Conservation (phyloP, 2,329 filamentous ascomycete genomes). For the Colletotrichum sp. region DNA sequence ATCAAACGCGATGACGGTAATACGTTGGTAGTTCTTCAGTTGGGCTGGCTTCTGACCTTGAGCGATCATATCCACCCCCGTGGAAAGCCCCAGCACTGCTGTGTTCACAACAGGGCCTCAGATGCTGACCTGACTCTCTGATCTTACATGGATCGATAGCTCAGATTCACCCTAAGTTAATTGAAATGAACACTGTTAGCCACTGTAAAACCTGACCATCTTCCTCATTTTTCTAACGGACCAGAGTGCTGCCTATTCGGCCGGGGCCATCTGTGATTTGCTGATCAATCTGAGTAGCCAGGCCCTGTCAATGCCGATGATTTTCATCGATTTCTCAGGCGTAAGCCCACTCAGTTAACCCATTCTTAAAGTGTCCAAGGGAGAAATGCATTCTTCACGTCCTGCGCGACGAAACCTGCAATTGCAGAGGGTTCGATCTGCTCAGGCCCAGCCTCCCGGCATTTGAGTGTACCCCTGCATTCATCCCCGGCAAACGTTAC, state of each 20-base stretch:
- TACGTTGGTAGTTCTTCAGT: background rate
- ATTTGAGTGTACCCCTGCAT: background rate
- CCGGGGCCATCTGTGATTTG: background rate
- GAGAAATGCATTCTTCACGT: background rate
- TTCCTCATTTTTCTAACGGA: background rate
- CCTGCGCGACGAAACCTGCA: background rate
- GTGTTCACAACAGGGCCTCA: background rate
- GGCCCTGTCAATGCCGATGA: background rate
- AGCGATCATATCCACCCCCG: background rate
- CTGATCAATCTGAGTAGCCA: background rate
- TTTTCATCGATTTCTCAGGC: background rate
- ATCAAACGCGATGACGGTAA: background rate
- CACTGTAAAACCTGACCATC: background rate
- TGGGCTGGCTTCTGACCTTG: background rate
- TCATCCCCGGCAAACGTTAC: background rate
- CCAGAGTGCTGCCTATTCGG: background rate
- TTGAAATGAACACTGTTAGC: background rate
- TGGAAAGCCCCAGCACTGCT: background rate
- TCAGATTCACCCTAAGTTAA: background rate
- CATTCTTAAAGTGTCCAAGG: background rate
- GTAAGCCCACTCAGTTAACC: background rate
- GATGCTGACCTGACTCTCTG: background rate
- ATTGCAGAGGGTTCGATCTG: background rate
- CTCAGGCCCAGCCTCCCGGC: background rate
- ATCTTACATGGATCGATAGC: background rate